Base-by-base conservation (phyloP, 306 rosid species). In the Inga leiocalycina region DNA sequence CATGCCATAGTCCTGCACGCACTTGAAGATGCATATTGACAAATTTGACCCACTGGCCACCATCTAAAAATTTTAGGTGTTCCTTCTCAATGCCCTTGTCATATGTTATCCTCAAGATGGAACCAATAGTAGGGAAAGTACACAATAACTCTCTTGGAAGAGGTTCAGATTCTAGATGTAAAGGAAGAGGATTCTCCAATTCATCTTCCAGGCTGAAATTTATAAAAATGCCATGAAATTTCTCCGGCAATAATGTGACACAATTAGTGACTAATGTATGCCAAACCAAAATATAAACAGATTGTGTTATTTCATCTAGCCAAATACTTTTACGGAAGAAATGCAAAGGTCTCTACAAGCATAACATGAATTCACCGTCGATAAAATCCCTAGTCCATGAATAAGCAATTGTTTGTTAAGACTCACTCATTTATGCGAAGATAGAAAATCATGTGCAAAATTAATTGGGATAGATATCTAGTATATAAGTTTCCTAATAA, bases 41-140 rank as follows among this genome's bases (percentile, higher is more conserved):
- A 81, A 92, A 39, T 70, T 92, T 91, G 24, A 88, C 76, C 99
- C 98, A 95, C 77, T 82, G 74, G 20, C 84, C 92, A 64, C 43
- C 22, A 2, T 66, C 52, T 71, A 88, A 86, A 80, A 70, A 66
- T 71, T 22, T 45, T 27, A 91, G 79, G 65, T 77, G 30, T 56
- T 48, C 62, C 71, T 74, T 76, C 80, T 84, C 82, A 71, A 90
- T 32, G 35, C 72, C 75, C 57, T 7, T 68, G 74, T 87, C 87
- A 77, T 79, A 75, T 0, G 32, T 70, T 81, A 95, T 74, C 86
- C 88, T 83, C 69, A 95, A 68, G 65, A 92, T 82, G 12, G 96
- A 83, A 69, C 96, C 97, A 81, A 89, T 71, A 0, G 78, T n/a
- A 59, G 98, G 99, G 0, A 95, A 81, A 45, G 2, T 82, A 81